Evolutionary conservation across 2,329 filamentous ascomycete genomes (phyloP).

Genomic region (Botrytis porri): DNA sequence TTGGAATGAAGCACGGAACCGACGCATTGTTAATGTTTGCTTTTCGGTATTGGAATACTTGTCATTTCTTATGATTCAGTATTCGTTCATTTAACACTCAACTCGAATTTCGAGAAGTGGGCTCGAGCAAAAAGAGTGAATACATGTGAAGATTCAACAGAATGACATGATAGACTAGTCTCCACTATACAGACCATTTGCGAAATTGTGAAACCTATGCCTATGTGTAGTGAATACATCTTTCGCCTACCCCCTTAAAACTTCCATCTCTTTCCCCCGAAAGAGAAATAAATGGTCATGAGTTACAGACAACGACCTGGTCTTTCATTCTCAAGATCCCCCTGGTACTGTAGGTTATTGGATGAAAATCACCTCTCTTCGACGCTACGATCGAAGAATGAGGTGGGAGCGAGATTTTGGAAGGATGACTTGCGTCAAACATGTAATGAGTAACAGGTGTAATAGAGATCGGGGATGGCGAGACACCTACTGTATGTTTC

Average conservation of each 20-base stretch:
- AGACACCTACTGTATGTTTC: background rate
- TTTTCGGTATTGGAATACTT: background rate
- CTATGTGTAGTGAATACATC: background rate
- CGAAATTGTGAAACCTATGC: background rate
- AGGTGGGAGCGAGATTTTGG: background rate
- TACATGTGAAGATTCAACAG: background rate
- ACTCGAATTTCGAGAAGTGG: background rate
- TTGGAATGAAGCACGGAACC: too few species aligned
- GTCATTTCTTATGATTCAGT: background rate
- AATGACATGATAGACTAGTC: background rate
- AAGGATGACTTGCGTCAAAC: background rate
- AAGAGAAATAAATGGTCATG: background rate
- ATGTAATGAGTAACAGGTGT: rapidly evolving
- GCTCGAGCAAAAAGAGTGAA: background rate
- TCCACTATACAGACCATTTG: too few species aligned
- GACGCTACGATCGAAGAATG: too few species aligned
- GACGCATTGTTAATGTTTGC: rapidly evolving
- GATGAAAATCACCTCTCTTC: too few species aligned
- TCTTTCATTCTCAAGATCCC: too few species aligned
- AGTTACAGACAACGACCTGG: background rate
- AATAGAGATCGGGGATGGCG: background rate
- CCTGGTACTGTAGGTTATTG: too few species aligned
- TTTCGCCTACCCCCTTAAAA: too few species aligned
- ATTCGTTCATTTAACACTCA: background rate
- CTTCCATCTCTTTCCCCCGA: background rate